Evolutionary conservation across 2,329 filamentous ascomycete species (phyloP), one percentile per base, ranked within the genome.

Genomic region (Fusarium staphyleae): DNA sequence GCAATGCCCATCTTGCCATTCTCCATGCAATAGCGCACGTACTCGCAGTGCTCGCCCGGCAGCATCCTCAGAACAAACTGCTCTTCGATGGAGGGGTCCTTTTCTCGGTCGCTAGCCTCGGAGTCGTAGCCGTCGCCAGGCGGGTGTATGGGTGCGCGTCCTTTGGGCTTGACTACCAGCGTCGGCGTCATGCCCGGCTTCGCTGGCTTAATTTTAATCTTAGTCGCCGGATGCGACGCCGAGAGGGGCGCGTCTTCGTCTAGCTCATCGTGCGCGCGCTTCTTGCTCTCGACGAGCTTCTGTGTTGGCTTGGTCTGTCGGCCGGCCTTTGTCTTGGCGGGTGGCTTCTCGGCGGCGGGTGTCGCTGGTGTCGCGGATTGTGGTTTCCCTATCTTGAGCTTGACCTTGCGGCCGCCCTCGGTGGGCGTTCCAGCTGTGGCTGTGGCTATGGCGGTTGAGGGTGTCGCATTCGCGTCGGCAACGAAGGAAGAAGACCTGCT

Each of bases 111-210:
- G 48, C 92, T 95, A 11, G 93, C 91, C 73, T 98, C 95, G 3
- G 93, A 97, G 71, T 99, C 95, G 74, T 98, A 99, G 7, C 93
- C 95, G 49, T 96, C 91, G 44, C 95, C 95, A 1, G 85, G 83
- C 5, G 87, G 86, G 59, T 90, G 84, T 26, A 83, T 78, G 6
- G 90, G 88, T 1, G 84, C 80, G 58, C 86, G 83, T n/a, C 87
- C 88, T 64, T 87, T 85, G 41, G 85, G 78, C 66, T 86, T 88
- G 51, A 90, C 70, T 37, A 77, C 73, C 15, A 78, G 55, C 41
- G 66, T 68, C 2, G 76, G 72, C 35, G 73, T 75, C 48, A 67
- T 70, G 48, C 62, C 70, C 41, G 65, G 60, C 48, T 79, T 72
- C 16, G 74, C 77, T 37, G 69, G 67, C 34, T 74, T 72, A 39